These are phyloP conservation scores for Fusarium tjaetaba DNA, from an alignment of 2,329 filamentous ascomycete species.

Conservation along the genomic window DNA sequence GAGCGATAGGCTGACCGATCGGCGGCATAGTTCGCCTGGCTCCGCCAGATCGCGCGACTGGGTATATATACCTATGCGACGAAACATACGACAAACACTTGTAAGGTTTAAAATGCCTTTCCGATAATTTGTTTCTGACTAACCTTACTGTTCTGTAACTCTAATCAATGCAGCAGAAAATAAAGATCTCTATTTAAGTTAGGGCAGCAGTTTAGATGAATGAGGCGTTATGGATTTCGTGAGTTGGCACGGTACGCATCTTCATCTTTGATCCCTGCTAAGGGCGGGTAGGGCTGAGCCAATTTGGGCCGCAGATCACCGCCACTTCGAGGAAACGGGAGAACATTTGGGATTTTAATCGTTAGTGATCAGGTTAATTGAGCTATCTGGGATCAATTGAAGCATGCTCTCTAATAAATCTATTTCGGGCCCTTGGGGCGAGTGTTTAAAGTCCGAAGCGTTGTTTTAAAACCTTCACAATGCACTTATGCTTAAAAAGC, in stretches of 20 bases:
- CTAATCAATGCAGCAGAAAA: neutral
- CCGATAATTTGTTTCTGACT: too few species aligned
- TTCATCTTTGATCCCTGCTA: neutral
- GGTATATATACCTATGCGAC: too few species aligned
- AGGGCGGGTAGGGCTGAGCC: neutral
- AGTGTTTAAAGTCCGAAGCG: neutral
- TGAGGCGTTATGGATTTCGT: neutral
- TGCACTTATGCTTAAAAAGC: neutral
- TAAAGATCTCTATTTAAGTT: neutral
- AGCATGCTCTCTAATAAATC: accelerated
- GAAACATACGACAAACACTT: too few species aligned
- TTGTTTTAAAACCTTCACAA: neutral
- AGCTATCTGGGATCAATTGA: neutral
- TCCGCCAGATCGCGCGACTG: neutral
- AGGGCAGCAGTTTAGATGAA: neutral
- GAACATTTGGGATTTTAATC: neutral
- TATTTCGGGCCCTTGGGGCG: too few species aligned
- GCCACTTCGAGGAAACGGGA: accelerated
- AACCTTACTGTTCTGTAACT: too few species aligned
- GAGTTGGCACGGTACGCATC: neutral
- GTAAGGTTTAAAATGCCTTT: too few species aligned
- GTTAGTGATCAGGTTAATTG: too few species aligned
- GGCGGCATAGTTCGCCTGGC: neutral
- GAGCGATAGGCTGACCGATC: neutral
- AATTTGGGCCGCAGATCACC: neutral